These are phyloP conservation scores for Termitomyces sp. DNA, from an alignment of 768 basidiomycete species.

Conservation along the genomic window DNA sequence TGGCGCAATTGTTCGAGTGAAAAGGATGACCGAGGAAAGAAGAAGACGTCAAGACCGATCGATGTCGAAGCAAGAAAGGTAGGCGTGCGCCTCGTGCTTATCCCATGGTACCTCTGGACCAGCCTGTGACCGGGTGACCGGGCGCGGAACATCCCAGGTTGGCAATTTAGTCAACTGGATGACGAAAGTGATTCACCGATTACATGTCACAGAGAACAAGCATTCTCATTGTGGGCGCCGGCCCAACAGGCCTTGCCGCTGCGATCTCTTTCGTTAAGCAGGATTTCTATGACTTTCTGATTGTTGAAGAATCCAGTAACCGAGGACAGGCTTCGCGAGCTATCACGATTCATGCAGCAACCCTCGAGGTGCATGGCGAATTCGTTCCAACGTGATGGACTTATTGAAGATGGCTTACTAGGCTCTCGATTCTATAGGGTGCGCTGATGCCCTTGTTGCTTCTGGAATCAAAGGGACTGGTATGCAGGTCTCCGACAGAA, in stretches of 20 bases:
- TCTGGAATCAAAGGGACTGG: conserved; percentile 26
- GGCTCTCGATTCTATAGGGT: conserved; percentile 41
- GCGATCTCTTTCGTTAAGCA: conserved; percentile 40
- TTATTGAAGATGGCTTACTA: conserved; percentile 14
- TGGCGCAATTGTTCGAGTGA: neutral
- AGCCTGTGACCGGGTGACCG: conserved; percentile 15
- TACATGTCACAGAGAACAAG: conserved; percentile 23
- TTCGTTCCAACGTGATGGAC: neutral
- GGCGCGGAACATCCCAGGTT: conserved; percentile 7
- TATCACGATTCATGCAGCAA: conserved; percentile 42
- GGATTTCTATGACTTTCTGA: conserved; percentile 32
- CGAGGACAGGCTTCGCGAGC: conserved; percentile 37
- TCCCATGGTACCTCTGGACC: neutral
- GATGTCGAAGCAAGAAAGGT: neutral
- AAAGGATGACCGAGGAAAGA: neutral
- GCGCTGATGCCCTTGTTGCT: conserved; percentile 30
- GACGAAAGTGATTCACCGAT: neutral
- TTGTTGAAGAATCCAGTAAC: conserved; percentile 32
- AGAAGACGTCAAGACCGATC: neutral
- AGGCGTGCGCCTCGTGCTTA: neutral
- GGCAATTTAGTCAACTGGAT: too few species aligned
- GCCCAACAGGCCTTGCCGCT: conserved; percentile 40
- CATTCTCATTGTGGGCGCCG: conserved; percentile 45
- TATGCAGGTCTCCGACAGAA: conserved; percentile 24
- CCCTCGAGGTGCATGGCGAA: conserved; percentile 35